These are phyloP conservation scores for Fusarium sp. DNA, from an alignment of 2,329 filamentous ascomycete species.

Conservation along the genomic window DNA sequence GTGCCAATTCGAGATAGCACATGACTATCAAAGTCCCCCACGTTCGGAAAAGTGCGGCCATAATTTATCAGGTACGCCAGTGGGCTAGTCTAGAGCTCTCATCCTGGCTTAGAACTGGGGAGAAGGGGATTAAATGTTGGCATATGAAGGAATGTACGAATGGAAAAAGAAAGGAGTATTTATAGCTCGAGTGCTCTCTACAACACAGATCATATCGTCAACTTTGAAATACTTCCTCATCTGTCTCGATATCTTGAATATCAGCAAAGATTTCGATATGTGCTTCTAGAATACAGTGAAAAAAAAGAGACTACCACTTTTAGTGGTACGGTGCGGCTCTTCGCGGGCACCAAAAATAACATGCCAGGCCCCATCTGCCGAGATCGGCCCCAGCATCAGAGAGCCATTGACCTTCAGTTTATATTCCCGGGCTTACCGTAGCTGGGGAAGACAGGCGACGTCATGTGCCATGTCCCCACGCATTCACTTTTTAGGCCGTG, in stretches of 20 bases:
- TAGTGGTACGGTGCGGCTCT: slow-evolving; percentile 42
- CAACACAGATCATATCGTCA: not conserved
- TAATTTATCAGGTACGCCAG: slow-evolving; percentile 20
- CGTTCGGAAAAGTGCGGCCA: slow-evolving; percentile 46
- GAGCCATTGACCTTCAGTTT: slow-evolving; percentile 42
- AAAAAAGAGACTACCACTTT: not conserved
- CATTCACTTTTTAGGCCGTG: slow-evolving; percentile 43
- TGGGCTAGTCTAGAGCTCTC: slow-evolving; percentile 7
- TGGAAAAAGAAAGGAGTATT: not conserved
- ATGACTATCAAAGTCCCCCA: slow-evolving; percentile 38
- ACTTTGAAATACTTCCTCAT: not conserved
- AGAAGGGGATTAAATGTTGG: not conserved
- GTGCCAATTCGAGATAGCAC: slow-evolving; percentile 26
- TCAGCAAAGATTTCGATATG: not conserved
- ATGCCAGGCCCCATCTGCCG: slow-evolving; percentile 30
- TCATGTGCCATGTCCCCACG: slow-evolving; percentile 41
- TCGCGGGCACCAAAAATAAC: slow-evolving; percentile 36
- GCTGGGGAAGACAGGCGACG: slow-evolving; percentile 37
- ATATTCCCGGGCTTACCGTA: slow-evolving; percentile 13
- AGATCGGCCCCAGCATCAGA: slow-evolving; percentile 37
- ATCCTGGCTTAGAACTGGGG: slow-evolving; percentile 2
- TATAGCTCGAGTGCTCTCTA: not conserved
- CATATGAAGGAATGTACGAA: not conserved
- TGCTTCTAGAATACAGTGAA: not conserved
- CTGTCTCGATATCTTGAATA: not conserved